These are phyloP conservation scores for Leccinum brunneo-olivaceum DNA, from an alignment of 1,284 basidiomycete genomes.

Conservation along the genomic window DNA sequence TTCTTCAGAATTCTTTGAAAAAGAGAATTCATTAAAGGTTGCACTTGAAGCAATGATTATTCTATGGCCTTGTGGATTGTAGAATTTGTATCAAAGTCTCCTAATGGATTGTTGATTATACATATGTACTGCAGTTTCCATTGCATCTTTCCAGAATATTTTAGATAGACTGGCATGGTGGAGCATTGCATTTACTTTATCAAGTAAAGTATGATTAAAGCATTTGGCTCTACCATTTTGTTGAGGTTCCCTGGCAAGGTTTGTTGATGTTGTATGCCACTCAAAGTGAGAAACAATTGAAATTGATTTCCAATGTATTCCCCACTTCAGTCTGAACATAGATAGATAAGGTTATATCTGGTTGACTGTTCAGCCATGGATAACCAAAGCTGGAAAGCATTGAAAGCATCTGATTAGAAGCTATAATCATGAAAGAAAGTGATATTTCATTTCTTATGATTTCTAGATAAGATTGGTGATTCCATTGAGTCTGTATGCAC, in stretches of 20 bases:
- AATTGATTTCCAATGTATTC: background rate
- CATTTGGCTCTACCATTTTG: background rate
- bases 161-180: background rate
- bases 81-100: background rate
- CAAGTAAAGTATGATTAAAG: background rate
- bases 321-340: background rate
- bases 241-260: background rate
- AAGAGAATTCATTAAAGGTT: no score
- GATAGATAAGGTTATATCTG: background rate
- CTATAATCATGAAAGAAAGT: background rate
- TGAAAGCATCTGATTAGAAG: background rate
- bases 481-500: background rate
- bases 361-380: background rate
- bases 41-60: no score
- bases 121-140: background rate
- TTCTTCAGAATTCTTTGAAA: no score
- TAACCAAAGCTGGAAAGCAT: background rate
- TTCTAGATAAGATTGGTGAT: background rate
- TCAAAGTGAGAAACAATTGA: background rate
- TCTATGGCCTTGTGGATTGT: background rate
- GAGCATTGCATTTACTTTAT: background rate
- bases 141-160: background rate
- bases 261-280: background rate
- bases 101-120: background rate
- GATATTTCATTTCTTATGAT: background rate